A percentile compares a stretch with the other conserved stretches of the same genome.
Evolutionary conservation across 352 stramenopile genomes (phyloP).

Genomic region (Blastocystis sp.): DNA sequence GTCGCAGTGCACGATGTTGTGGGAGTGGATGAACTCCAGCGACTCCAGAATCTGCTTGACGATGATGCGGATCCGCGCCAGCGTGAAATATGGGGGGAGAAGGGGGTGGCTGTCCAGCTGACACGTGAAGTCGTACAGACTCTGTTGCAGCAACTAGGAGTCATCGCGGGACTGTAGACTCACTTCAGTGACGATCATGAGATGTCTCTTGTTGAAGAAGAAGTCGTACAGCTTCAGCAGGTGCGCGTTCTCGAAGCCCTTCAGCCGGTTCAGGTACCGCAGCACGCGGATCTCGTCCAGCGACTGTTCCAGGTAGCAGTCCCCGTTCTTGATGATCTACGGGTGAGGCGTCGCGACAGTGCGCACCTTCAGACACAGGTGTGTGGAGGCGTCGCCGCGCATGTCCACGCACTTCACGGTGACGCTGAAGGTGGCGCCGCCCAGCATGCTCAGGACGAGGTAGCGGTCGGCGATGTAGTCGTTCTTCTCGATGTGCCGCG

Average conservation of each 20-base stretch:
- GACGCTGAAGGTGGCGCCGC: conserved; percentile 44
- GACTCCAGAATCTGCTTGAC: conserved; percentile 82
- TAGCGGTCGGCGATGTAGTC: conserved; percentile 49
- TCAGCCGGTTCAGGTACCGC: conserved; percentile 79
- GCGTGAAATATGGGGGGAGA: conserved; percentile 88
- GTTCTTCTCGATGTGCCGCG: conserved; percentile 20
- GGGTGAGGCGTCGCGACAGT: neutral
- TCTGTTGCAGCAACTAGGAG: conserved; percentile 86
- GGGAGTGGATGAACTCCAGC: conserved; percentile 85
- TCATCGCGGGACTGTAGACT: conserved; percentile 77
- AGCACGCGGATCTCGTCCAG: conserved; percentile 89
- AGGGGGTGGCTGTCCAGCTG: neutral
- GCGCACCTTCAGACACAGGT: conserved; percentile 91
- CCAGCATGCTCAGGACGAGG: conserved; percentile 31
- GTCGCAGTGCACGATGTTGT: conserved; percentile 93
- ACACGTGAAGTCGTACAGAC: conserved; percentile 96
- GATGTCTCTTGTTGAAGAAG: conserved; percentile 90
- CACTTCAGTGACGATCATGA: conserved; percentile 89
- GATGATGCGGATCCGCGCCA: conserved; percentile 87
- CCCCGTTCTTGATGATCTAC: conserved; percentile 94
- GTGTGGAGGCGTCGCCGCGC: neutral
- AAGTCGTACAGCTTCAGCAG: conserved; percentile 87
- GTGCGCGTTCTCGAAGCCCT: conserved; percentile 86
- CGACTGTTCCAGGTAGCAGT: conserved; percentile 98
- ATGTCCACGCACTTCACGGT: conserved; percentile 67